These are phyloP conservation scores for Sechiopsis laciniata DNA, from an alignment of 306 rosid species.

Conservation along the genomic window DNA sequence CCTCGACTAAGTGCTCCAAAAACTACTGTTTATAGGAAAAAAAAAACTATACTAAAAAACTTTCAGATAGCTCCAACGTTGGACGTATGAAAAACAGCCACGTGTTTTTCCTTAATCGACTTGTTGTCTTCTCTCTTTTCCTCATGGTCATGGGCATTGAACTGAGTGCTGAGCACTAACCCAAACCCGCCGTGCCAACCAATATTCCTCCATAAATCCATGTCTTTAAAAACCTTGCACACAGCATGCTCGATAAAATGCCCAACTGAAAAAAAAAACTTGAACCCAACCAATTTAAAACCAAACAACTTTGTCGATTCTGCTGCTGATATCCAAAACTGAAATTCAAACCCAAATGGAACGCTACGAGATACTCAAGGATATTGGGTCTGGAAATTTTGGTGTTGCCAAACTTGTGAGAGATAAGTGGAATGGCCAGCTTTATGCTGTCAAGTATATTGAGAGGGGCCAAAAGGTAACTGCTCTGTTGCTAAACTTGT, in stretches of 20 bases:
- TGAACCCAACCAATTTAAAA: background rate
- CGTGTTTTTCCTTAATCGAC: conserved; percentile 24
- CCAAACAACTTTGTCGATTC: background rate
- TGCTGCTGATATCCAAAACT: background rate
- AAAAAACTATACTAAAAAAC: no score
- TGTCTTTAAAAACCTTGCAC: conserved; percentile 8
- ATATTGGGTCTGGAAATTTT: conserved; percentile 94
- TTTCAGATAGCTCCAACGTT: background rate
- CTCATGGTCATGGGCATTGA: conserved; percentile 22
- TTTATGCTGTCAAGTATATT: conserved; percentile 80
- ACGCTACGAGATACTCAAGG: conserved; percentile 65
- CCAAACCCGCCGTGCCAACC: conserved; percentile 14
- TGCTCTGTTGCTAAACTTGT: background rate
- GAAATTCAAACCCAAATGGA: conserved; percentile 41
- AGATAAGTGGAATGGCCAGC: conserved; percentile 67
- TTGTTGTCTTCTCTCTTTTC: conserved; percentile 7
- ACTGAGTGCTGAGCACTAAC: conserved; percentile 16
- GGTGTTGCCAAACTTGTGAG: conserved; percentile 86
- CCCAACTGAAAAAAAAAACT: background rate
- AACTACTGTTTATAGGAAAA: no score
- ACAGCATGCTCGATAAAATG: conserved; percentile 13
- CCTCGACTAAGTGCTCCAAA: no score
- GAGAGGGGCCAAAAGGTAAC: conserved; percentile 86
- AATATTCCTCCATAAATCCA: conserved; percentile 15
- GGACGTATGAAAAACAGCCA: conserved; percentile 25